Evolutionary conservation across 169 alveolate species (phyloP).

Genomic region (Cryptosporidium meleagridis): DNA sequence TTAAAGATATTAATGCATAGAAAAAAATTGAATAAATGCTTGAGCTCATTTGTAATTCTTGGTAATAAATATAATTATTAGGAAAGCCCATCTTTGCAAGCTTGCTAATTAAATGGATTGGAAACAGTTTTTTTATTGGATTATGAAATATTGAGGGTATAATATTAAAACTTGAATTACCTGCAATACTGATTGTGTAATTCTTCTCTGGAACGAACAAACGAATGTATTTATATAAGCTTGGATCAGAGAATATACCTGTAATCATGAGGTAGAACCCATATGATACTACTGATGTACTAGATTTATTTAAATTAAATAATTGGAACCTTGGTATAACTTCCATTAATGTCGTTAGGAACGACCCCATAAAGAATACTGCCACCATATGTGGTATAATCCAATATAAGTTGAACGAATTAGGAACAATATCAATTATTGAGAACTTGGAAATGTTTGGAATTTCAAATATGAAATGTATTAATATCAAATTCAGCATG

Average conservation of each 20-base stretch:
- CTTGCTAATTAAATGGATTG: neutral
- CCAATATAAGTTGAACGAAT: conserved; percentile 1
- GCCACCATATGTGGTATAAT: conserved; percentile 2
- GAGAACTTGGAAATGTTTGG: conserved; percentile 15
- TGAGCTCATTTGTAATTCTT: conserved; percentile 15
- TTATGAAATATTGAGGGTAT: conserved; percentile 47
- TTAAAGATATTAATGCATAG: neutral
- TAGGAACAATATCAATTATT: conserved; percentile 10
- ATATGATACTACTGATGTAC: conserved; percentile 15
- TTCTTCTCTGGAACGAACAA: conserved; percentile 6
- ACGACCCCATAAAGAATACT: conserved; percentile 21
- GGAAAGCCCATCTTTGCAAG: neutral
- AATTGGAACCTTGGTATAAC: conserved; percentile 31
- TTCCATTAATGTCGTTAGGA: conserved; percentile 1
- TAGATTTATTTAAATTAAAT: neutral
- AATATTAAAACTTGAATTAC: conserved; percentile 12
- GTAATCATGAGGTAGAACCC: conserved; percentile 28
- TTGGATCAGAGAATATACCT: conserved; percentile 22
- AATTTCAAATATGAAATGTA: neutral
- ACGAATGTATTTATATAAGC: conserved; percentile 17
- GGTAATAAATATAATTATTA: neutral
- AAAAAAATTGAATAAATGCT: conserved; percentile 25
- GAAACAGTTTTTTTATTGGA: conserved; percentile 16
- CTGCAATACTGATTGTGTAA: neutral
- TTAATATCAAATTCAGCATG: neutral